phyloP scores from a whole-genome alignment of 441 rosid genomes.

The Caryocar brasiliense region DNA sequence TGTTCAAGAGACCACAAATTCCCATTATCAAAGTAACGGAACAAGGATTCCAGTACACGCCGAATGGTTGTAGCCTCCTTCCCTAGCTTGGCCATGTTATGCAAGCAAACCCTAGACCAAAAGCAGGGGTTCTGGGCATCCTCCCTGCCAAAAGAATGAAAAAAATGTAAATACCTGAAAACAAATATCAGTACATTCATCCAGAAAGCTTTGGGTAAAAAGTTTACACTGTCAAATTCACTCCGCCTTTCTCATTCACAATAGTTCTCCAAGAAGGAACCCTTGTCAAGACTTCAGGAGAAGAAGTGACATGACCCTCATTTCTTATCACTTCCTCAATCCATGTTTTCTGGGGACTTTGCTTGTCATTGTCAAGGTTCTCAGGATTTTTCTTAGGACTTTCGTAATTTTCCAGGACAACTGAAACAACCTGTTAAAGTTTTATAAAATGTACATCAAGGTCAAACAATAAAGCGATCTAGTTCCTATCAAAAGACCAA shows the following conservation, averaged over 20 bases:
- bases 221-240: constrained; percentile 58
- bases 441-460: too few relatives aligned
- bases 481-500: too few relatives aligned
- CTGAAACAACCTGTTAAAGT: constrained; percentile 70
- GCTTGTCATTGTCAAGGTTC: constrained; percentile 24
- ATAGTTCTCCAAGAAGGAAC: constrained; percentile 69
- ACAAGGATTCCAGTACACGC: constrained; percentile 74
- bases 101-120: constrained; percentile 87
- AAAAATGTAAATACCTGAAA: constrained; percentile 7
- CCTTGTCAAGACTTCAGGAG: constrained; percentile 28
- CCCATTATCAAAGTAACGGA: constrained; percentile 64
- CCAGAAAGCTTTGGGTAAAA: constrained; percentile 16
- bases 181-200: constrained; percentile 1
- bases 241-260: constrained; percentile 78
- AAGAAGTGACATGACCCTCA: constrained; percentile 47
- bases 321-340: constrained; percentile 64
- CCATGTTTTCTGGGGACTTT: constrained; percentile 47
- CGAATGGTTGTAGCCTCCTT: constrained; percentile 84
- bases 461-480: too few relatives aligned
- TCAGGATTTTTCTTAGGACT: constrained; percentile 26
- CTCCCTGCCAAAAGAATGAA: constrained; percentile 45
- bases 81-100: constrained; percentile 85
- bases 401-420: constrained; percentile 76
- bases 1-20: constrained; percentile 63
- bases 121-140: constrained; percentile 64